Evolutionary conservation across 179 eudicot species (phyloP).

Genomic region (Spergularia azorica): DNA sequence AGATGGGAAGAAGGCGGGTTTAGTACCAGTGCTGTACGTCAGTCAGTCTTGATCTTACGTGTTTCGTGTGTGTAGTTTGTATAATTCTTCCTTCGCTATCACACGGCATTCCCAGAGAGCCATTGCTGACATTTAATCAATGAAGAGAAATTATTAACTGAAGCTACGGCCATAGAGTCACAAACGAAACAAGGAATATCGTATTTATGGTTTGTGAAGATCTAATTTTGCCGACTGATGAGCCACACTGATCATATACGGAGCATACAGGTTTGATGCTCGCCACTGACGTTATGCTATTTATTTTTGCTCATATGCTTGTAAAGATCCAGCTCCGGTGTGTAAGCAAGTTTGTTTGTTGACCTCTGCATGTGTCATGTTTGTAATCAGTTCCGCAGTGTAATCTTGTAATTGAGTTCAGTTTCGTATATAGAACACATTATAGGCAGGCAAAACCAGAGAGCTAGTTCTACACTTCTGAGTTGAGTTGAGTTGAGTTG

Average conservation of each 20-base stretch:
- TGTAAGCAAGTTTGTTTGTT: neutral
- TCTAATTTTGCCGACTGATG: slow-evolving; percentile 10
- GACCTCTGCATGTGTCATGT: neutral
- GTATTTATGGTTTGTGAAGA: slow-evolving; percentile 1
- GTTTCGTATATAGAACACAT: neutral
- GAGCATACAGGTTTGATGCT: slow-evolving; percentile 2
- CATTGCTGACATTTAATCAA: neutral
- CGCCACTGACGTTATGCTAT: neutral
- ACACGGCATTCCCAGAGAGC: neutral
- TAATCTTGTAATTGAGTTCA: slow-evolving; percentile 11
- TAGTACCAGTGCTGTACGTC: slow-evolving; percentile 93
- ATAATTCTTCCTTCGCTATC: slow-evolving; percentile 9
- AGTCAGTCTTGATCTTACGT: slow-evolving; percentile 57
- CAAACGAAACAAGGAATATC: neutral
- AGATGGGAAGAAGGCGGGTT: slow-evolving; percentile 93
- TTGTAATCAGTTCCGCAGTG: slow-evolving; percentile 9
- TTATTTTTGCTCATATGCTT: neutral
- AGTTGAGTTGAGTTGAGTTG: neutral
- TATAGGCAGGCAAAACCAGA: neutral
- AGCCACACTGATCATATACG: neutral
- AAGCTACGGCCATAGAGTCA: slow-evolving; percentile 5
- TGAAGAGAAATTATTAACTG: slow-evolving; percentile 1
- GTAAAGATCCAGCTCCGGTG: slow-evolving; percentile 17
- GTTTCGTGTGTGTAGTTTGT: neutral
- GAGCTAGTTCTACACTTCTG: neutral